These are phyloP conservation scores for Boletus eberwhitei DNA, from an alignment of 768 basidiomycete genomes.

Conservation along the genomic window DNA sequence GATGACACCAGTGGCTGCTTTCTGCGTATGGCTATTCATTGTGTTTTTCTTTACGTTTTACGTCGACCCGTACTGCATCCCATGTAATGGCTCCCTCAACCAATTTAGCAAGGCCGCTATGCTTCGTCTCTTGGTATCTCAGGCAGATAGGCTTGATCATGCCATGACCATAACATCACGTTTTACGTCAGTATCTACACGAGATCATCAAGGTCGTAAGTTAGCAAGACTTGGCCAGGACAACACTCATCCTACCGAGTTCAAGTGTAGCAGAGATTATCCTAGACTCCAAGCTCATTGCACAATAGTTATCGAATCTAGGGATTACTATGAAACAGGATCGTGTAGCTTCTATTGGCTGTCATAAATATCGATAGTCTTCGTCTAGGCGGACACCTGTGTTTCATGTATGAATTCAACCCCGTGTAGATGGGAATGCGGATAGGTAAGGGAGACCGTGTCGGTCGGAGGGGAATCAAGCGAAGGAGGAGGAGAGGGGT, in stretches of 20 bases:
- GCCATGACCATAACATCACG: not conserved
- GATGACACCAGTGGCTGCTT: not conserved
- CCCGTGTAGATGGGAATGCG: not conserved
- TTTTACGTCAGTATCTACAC: not conserved
- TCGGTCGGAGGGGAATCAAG: constrained; percentile 24
- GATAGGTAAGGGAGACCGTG: constrained; percentile 12
- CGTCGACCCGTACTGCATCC: constrained; percentile 14
- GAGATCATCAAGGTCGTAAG: not conserved
- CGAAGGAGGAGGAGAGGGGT: constrained; percentile 48
- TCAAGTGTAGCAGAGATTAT: not conserved
- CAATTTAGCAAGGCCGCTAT: constrained; percentile 9
- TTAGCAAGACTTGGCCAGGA: no score
- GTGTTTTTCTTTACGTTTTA: constrained; percentile 11
- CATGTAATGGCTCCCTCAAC: constrained; percentile 19
- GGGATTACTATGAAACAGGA: not conserved
- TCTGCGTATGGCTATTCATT: constrained; percentile 11
- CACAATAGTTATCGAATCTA: not conserved
- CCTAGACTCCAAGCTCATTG: not conserved
- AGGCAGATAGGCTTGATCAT: not conserved
- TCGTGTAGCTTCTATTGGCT: constrained; percentile 1
- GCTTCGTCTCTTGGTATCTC: not conserved
- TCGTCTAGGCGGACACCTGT: constrained; percentile 17
- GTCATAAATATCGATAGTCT: constrained; percentile 25
- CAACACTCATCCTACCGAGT: no score
- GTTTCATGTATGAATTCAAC: constrained; percentile 10